Evolutionary conservation across 2,329 filamentous ascomycete species (phyloP).

Genomic region (Lachnellula hyalina): DNA sequence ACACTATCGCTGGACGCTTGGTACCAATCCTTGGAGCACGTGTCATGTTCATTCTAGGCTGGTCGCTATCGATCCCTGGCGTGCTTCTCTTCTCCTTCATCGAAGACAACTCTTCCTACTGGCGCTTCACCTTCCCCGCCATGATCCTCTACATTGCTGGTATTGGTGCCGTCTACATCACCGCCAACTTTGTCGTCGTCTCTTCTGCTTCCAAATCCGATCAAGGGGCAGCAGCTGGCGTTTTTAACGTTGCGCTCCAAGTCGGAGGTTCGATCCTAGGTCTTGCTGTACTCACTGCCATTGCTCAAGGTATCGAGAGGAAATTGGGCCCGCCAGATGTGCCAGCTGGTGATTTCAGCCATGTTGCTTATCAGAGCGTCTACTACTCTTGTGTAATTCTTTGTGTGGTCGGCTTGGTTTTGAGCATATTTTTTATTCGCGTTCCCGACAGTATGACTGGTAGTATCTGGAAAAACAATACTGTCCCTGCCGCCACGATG

Average conservation of each 20-base stretch:
- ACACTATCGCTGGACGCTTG: not conserved
- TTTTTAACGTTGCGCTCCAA: constrained; percentile 6
- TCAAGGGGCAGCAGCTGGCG: constrained; percentile 5
- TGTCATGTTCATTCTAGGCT: not conserved
- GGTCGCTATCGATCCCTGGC: not conserved
- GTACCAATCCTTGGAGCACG: constrained; percentile 1
- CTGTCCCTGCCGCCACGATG: too few relatives aligned
- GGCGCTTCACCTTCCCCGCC: constrained; percentile 2
- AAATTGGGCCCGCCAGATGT: not conserved
- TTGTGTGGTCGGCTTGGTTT: not conserved
- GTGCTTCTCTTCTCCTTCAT: constrained; percentile 4
- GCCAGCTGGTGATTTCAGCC: not conserved
- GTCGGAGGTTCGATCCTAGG: constrained; percentile 2
- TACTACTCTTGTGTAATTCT: constrained; percentile 2
- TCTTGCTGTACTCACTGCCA: constrained; percentile 1
- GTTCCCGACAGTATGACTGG: not conserved
- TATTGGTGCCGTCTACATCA: constrained; percentile 4
- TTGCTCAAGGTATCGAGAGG: not conserved
- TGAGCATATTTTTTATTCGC: not conserved
- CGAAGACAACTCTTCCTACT: not conserved
- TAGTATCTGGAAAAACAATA: not conserved
- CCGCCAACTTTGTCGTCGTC: constrained; percentile 2
- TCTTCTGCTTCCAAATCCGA: not conserved
- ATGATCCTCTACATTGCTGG: constrained; percentile 7
- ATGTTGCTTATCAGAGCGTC: not conserved